A percentile compares a stretch with the other conserved stretches of the same genome.
Evolutionary conservation across 805 yeast species (phyloP).

Genomic region (Candida suzukii): DNA sequence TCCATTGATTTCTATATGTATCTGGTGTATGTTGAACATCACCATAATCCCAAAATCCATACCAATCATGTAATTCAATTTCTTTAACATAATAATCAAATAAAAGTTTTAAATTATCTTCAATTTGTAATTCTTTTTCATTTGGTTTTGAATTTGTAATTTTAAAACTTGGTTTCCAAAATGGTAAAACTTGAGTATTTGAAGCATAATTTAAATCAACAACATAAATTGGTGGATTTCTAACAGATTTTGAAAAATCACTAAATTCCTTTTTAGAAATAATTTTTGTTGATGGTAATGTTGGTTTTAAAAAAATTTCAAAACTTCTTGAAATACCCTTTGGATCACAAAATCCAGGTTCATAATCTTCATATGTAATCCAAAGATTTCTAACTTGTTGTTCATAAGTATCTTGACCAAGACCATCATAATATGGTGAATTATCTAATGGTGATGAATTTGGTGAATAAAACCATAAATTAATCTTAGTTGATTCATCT

Average conservation of each 20-base stretch:
- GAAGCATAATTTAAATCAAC: conserved; percentile 1
- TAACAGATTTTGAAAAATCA: background rate
- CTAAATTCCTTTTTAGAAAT: background rate
- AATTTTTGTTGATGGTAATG: background rate
- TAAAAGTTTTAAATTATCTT: background rate
- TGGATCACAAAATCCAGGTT: conserved; percentile 5
- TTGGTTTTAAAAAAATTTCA: conserved; percentile 1
- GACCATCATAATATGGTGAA: conserved; percentile 1
- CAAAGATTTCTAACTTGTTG: conserved; percentile 1
- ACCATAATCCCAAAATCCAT: conserved; percentile 7
- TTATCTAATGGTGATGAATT: conserved; percentile 2
- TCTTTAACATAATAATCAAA: conserved; percentile 1
- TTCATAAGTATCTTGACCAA: conserved; percentile 1
- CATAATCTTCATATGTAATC: conserved; percentile 6
- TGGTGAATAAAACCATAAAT: conserved; percentile 4
- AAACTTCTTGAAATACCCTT: conserved; percentile 2
- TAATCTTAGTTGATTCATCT: background rate
- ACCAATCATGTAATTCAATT: conserved; percentile 2
- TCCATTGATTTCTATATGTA: conserved; percentile 7
- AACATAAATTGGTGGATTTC: conserved; percentile 1
- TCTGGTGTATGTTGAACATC: conserved; percentile 4
- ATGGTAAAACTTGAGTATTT: background rate
- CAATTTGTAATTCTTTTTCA: conserved; percentile 1
- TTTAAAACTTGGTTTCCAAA: conserved; percentile 4
- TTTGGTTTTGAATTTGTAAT: background rate